These are phyloP conservation scores for Diaporthe vexans DNA, from an alignment of 2,329 filamentous ascomycete species.

Conservation along the genomic window DNA sequence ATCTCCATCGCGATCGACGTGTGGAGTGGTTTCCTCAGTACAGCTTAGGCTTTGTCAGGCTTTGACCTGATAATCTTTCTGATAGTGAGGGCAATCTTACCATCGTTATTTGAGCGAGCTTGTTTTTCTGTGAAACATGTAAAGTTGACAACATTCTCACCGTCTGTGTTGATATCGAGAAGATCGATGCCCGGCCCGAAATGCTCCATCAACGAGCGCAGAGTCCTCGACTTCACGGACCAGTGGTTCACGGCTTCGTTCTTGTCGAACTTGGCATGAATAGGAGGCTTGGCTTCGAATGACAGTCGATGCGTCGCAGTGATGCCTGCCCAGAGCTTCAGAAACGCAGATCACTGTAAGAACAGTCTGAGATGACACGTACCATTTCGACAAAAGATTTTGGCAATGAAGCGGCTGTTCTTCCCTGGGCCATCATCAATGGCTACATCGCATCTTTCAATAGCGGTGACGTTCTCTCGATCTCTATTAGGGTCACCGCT, in stretches of 20 bases:
- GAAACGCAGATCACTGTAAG: neutral
- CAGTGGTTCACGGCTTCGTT: constrained; percentile 77
- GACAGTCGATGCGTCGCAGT: constrained; percentile 83
- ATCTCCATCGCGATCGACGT: constrained; percentile 84
- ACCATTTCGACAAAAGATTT: constrained; percentile 82
- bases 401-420: constrained; percentile 81
- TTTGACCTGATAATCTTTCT: constrained; percentile 27
- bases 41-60: constrained; percentile 62
- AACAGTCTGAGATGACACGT: constrained; percentile 35
- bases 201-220: constrained; percentile 84
- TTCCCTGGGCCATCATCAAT: constrained; percentile 79
- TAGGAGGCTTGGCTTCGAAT: constrained; percentile 80
- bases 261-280: constrained; percentile 81
- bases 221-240: constrained; percentile 78
- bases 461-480: constrained; percentile 75
- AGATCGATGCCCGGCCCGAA: constrained; percentile 86
- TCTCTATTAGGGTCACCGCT: constrained; percentile 69
- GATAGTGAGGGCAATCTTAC: constrained; percentile 49
- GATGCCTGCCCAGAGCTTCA: constrained; percentile 63
- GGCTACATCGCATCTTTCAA: constrained; percentile 81
- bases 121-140: constrained; percentile 88
- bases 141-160: constrained; percentile 80
- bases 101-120: constrained; percentile 70
- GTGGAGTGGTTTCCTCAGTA: constrained; percentile 84
- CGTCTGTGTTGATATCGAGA: constrained; percentile 82